phyloP scores from a whole-genome alignment of 2,329 filamentous ascomycete genomes.

The Byssochlamys sp. region DNA sequence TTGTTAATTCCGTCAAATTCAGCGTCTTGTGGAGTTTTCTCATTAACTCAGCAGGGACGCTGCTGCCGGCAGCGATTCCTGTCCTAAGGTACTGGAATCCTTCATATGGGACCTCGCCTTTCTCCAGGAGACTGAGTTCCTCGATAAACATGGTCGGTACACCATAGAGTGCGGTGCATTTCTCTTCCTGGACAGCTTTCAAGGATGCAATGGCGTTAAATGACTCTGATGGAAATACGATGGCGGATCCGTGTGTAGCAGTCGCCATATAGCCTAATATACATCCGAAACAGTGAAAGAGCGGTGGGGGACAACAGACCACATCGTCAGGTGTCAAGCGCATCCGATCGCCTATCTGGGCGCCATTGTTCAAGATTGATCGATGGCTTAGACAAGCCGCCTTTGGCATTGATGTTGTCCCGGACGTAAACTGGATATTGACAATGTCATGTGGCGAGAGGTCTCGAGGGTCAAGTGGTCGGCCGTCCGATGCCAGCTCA shows the following conservation, averaged over 20 bases:
- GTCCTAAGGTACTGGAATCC: slow-evolving; percentile 63
- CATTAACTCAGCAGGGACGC: slow-evolving; percentile 70
- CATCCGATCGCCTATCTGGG: slow-evolving; percentile 77
- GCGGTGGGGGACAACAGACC: slow-evolving; percentile 53
- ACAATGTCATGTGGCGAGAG: slow-evolving; percentile 60
- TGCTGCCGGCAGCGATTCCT: slow-evolving; percentile 82
- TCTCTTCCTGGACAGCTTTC: slow-evolving; percentile 52
- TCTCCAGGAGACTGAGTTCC: slow-evolving; percentile 65
- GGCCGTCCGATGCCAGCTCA: slow-evolving; percentile 31
- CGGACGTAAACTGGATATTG: slow-evolving; percentile 94
- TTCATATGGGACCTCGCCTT: slow-evolving; percentile 35
- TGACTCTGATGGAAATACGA: slow-evolving; percentile 76
- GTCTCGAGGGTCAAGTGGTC: slow-evolving; percentile 36
- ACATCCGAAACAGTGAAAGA: slow-evolving; percentile 69
- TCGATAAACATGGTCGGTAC: slow-evolving; percentile 94
- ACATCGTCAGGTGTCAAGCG: slow-evolving; percentile 62
- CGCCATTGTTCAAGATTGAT: slow-evolving; percentile 86
- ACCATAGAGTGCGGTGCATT: slow-evolving; percentile 66
- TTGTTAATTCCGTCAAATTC: slow-evolving; percentile 73
- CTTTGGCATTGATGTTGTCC: slow-evolving; percentile 85
- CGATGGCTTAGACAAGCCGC: slow-evolving; percentile 79
- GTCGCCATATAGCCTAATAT: slow-evolving; percentile 95
- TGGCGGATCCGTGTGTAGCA: slow-evolving; percentile 66
- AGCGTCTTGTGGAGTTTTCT: slow-evolving; percentile 56
- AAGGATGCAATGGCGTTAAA: slow-evolving; percentile 73